Evolutionary conservation across 2,329 filamentous ascomycete species (phyloP).

Genomic region (Calonectria hawksworthii): DNA sequence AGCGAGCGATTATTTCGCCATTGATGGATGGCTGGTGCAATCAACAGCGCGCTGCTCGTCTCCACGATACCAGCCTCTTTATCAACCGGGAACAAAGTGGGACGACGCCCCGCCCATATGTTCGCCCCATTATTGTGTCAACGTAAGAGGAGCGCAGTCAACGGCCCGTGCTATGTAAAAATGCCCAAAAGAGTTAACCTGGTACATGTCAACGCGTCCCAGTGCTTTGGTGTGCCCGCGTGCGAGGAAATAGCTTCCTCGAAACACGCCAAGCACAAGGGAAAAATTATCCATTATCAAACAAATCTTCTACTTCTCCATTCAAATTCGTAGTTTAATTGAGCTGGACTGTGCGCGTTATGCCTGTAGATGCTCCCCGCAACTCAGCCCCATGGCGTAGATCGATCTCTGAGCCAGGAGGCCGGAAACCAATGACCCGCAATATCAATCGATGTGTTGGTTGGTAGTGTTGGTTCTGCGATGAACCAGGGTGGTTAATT

Average conservation of each 20-base stretch:
- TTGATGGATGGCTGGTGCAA: not conserved
- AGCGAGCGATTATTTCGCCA: not conserved
- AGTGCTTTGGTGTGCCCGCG: not conserved
- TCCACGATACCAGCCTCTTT: not conserved
- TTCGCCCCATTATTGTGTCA: not conserved
- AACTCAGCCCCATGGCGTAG: not conserved
- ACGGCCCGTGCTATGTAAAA: constrained; percentile 3
- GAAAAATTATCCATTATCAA: not conserved
- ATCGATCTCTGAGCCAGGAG: not conserved
- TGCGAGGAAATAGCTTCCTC: not conserved
- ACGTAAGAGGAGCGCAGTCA: not conserved
- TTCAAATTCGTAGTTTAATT: not conserved
- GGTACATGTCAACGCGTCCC: not conserved
- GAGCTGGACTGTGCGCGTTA: not conserved
- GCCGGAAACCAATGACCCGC: constrained; percentile 2
- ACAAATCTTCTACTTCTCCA: fast-evolving
- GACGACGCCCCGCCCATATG: not conserved
- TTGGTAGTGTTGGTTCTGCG: not conserved
- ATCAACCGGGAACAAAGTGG: not conserved
- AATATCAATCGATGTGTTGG: not conserved
- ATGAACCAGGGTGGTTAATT: not conserved
- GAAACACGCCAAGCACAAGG: not conserved
- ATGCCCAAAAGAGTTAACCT: not conserved
- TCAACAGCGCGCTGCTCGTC: not conserved
- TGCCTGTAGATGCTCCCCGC: constrained; percentile 5